Conservation (phyloP, 108 stramenopile species). For the Nitzschia palea region DNA sequence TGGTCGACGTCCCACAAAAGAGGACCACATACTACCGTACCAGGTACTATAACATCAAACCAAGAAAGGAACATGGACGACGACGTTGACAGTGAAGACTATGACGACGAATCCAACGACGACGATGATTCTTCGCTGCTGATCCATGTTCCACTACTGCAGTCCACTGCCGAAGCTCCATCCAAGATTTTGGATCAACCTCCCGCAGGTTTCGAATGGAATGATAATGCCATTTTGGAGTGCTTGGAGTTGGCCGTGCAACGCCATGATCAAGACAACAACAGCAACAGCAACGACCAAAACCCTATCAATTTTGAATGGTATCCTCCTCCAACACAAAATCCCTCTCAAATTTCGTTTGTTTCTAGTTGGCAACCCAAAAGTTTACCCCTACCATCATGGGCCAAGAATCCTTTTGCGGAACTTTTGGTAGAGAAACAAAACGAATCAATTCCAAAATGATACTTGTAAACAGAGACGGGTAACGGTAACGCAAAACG, state of each 20-base stretch:
- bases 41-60: too few relatives aligned
- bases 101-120: conserved; percentile 4
- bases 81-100: background rate
- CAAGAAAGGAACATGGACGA: background rate
- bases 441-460: too few relatives aligned
- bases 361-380: conserved; percentile 17
- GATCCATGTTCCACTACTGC: background rate
- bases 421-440: too few relatives aligned
- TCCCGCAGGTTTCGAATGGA: conserved; percentile 9
- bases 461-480: too few relatives aligned
- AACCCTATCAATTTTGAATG: background rate
- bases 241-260: conserved; percentile 8
- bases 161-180: background rate
- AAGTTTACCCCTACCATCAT: background rate
- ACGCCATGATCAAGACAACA: background rate
- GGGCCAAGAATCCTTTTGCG: conserved; percentile 10
- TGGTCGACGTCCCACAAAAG: too few relatives aligned
- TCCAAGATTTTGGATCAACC: background rate
- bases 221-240: conserved; percentile 16
- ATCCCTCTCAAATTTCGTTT: background rate
- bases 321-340: background rate
- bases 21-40: too few relatives aligned
- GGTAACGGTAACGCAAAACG: too few relatives aligned
- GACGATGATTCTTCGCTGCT: conserved; percentile 8
- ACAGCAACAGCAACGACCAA: background rate